Evolutionary conservation across 768 basidiomycete species (phyloP).

Genomic region (Psilocybe sp.): DNA sequence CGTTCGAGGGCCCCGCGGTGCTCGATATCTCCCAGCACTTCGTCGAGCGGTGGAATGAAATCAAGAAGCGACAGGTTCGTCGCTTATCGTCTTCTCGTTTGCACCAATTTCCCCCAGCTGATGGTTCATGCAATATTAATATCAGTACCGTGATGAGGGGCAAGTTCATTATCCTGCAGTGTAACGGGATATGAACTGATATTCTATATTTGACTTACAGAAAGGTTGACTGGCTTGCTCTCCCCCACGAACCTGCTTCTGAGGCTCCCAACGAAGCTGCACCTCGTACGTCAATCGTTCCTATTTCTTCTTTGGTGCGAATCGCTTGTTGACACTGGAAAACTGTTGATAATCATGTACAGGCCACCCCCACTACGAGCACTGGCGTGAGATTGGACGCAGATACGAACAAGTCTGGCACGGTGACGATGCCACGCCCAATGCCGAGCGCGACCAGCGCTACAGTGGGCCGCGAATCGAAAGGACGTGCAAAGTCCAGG

Average conservation of each 20-base stretch:
- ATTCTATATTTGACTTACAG: slow-evolving; percentile 26
- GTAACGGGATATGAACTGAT: not conserved
- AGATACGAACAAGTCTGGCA: slow-evolving; percentile 69
- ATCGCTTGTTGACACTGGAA: not conserved
- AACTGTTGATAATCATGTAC: not conserved
- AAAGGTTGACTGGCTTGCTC: slow-evolving; percentile 65
- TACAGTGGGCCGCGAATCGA: slow-evolving; percentile 30
- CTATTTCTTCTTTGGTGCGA: no score
- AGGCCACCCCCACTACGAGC: slow-evolving; percentile 68
- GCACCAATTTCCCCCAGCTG: not conserved
- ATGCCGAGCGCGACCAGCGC: not conserved
- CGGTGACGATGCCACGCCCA: slow-evolving; percentile 26
- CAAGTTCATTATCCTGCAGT: slow-evolving; percentile 26
- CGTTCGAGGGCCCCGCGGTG: slow-evolving; percentile 75
- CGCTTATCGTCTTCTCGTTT: not conserved
- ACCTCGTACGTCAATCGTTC: slow-evolving; percentile 35
- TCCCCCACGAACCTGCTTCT: slow-evolving; percentile 68
- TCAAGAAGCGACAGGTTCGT: slow-evolving; percentile 74
- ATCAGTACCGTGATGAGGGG: slow-evolving; percentile 44
- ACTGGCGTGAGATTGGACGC: slow-evolving; percentile 55
- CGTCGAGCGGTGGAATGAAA: slow-evolving; percentile 86
- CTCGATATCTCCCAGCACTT: slow-evolving; percentile 94
- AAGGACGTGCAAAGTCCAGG: slow-evolving; percentile 71
- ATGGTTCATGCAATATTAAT: not conserved
- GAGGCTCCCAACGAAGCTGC: slow-evolving; percentile 66